A percentile compares a stretch with the other conserved stretches of the same genome.
phyloP scores from a whole-genome alignment of 371 early-diverging fungal species.

The Antonospora locustae region DNA sequence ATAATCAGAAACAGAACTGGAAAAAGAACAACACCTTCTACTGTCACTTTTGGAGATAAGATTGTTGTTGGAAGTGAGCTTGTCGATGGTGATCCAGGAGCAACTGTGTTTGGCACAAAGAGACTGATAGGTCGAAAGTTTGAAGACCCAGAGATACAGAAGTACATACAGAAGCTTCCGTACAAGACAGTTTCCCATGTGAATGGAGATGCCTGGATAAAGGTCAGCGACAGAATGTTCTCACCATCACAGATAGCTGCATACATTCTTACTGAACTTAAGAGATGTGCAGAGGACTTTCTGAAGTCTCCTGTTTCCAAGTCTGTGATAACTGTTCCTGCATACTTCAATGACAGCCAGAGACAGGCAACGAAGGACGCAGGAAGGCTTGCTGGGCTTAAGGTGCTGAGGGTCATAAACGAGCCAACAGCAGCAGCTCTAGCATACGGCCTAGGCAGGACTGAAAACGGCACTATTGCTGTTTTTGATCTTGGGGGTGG shows the following conservation, averaged over 20 bases:
- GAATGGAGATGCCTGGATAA: constrained; percentile 93
- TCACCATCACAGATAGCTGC: constrained; percentile 83
- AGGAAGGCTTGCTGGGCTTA: constrained; percentile 79
- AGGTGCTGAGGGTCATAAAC: constrained; percentile 88
- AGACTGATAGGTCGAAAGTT: constrained; percentile 82
- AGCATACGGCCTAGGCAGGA: constrained; percentile 87
- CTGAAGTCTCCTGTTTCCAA: constrained; percentile 68
- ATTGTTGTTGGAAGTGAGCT: constrained; percentile 64
- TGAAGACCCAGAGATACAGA: constrained; percentile 66
- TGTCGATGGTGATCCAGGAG: constrained; percentile 80
- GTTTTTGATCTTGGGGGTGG: constrained; percentile 99
- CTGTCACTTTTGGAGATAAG: constrained; percentile 63
- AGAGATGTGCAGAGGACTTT: constrained; percentile 74
- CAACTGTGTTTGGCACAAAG: constrained; percentile 81
- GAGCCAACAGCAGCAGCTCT: constrained; percentile 97
- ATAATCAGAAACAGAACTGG: constrained; percentile 91
- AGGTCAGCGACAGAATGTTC: constrained; percentile 72
- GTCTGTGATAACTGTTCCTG: constrained; percentile 86
- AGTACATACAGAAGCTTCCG: constrained; percentile 70
- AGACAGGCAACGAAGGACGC: constrained; percentile 96
- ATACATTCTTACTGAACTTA: constrained; percentile 79
- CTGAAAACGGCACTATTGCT: constrained; percentile 76
- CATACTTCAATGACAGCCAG: constrained; percentile 82
- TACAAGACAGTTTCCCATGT: constrained; percentile 72
- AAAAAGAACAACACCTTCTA: constrained; percentile 84